Conservation (phyloP, 164 flowering plant genomes). For the Macadamia tetraphylla region DNA sequence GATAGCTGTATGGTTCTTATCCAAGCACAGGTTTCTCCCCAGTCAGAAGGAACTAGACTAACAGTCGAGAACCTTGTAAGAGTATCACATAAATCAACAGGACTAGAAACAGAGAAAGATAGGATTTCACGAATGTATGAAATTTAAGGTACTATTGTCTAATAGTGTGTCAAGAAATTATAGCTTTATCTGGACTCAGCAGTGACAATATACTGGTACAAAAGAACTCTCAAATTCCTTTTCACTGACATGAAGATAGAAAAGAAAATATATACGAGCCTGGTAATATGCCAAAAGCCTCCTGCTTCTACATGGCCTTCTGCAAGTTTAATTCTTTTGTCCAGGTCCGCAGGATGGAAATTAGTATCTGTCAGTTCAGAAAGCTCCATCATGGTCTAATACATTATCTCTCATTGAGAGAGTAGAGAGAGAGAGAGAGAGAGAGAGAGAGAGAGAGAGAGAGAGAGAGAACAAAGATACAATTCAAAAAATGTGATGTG, state of each 20-base stretch:
- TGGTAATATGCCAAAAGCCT: slow-evolving; percentile 86
- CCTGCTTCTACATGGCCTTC: slow-evolving; percentile 91
- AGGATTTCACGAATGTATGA: neutral
- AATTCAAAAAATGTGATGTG: no score
- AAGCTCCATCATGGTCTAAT: slow-evolving; percentile 7
- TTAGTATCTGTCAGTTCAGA: slow-evolving; percentile 35
- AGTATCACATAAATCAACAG: no score
- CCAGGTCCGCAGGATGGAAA: slow-evolving; percentile 30
- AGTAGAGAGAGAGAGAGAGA: no score
- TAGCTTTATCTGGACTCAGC: neutral
- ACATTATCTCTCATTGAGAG: neutral
- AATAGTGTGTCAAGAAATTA: neutral
- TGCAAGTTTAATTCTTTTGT: slow-evolving; percentile 57
- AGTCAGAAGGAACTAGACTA: no score
- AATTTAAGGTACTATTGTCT: neutral
- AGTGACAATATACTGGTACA: neutral
- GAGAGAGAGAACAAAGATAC: no score
- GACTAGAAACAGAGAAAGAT: no score
- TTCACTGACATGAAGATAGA: neutral
- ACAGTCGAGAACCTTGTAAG: no score
- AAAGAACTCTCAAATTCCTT: no score
- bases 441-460: no score
- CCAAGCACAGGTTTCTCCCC: no score
- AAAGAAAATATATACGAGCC: slow-evolving; percentile 30
- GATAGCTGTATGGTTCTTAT: no score